Evolutionary conservation across 176 grass and related monocot genomes (phyloP).

Genomic region (Oryza brachyantha): DNA sequence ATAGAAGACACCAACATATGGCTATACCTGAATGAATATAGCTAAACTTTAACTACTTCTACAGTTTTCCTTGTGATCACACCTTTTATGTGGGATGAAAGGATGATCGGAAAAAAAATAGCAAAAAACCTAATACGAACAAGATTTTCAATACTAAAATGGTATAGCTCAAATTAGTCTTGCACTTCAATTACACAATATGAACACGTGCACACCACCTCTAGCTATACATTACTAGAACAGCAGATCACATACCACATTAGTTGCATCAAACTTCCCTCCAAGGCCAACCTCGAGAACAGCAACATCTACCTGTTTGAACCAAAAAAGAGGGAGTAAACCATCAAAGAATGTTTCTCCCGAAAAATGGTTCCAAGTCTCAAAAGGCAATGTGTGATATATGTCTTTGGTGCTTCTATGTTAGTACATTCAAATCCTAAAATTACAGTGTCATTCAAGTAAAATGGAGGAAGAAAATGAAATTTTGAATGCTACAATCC

Average conservation of each 20-base stretch:
- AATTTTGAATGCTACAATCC: not conserved
- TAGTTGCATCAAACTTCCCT: slow-evolving; percentile 95
- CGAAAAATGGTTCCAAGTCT: not conserved
- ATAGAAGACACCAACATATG: not conserved
- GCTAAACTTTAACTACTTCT: not conserved
- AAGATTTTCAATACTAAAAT: not conserved
- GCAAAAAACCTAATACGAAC: not conserved
- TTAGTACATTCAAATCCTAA: not conserved
- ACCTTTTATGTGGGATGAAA: not conserved
- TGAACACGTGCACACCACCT: not conserved
- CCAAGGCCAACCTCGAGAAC: slow-evolving; percentile 98
- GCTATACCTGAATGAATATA: not conserved
- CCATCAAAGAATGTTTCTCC: not conserved
- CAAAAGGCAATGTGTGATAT: not conserved
- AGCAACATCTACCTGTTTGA: slow-evolving; percentile 84
- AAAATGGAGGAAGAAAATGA: not conserved
- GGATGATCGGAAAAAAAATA: slow-evolving; percentile 3
- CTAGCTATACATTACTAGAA: slow-evolving; percentile 7
- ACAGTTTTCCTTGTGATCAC: not conserved
- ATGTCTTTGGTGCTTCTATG: not conserved
- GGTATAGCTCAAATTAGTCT: not conserved
- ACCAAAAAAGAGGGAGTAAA: slow-evolving; percentile 10
- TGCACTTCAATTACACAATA: not conserved
- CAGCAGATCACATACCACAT: slow-evolving; percentile 61
- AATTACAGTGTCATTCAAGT: not conserved